Evolutionary conservation across 2,329 filamentous ascomycete genomes (phyloP), one percentile per base, ranked within the genome.

Genomic region (Alternaria postmessia): DNA sequence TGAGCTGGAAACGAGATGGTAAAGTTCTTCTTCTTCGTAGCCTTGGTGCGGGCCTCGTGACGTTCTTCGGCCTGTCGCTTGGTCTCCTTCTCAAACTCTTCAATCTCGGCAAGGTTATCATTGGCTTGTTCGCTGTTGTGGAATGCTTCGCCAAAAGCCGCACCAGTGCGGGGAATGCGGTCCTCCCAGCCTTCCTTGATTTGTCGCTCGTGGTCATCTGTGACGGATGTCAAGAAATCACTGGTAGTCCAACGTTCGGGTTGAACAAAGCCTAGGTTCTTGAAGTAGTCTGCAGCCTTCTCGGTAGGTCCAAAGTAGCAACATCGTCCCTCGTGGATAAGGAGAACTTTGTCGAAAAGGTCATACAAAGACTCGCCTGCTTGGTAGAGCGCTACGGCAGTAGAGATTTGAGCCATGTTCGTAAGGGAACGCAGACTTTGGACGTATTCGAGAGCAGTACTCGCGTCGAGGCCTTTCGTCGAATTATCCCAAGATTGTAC

Each of bases 171-270:
- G 0, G 87, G 87, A 28, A 86, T 83, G 5, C 82, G 82, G 63
- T 87, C 73, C 70, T 89, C 85, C 75, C 82, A 89, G 2, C 86
- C 87, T 16, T 83, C 73, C 41, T 82, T 83, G 18, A 88, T 74
- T 32, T 85, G 79, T 32, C 88, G 81, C 60, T 89, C 88, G 55
- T 87, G 81, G 2, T 84, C 80, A 43, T 87, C 86, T 7, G 89
- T 91, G 79, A 92, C 89, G 22, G 88, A 90, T 1, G 89, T 92
- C 49, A 92, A 78, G 80, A 91, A 92, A 72, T 92, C 90, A 20
- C 89, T 88, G 0, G 87, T 89, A 0, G 89, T 91, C 79, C 88
- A 87, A 14, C 89, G 87, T 2, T 87, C 77, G 3, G 89, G 88
- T 71, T 88, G 89, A 39, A 88, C 84, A 70, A 90, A 91, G 5